Base-by-base conservation (phyloP, 352 stramenopile genomes). In the Blastocystis hominis region DNA sequence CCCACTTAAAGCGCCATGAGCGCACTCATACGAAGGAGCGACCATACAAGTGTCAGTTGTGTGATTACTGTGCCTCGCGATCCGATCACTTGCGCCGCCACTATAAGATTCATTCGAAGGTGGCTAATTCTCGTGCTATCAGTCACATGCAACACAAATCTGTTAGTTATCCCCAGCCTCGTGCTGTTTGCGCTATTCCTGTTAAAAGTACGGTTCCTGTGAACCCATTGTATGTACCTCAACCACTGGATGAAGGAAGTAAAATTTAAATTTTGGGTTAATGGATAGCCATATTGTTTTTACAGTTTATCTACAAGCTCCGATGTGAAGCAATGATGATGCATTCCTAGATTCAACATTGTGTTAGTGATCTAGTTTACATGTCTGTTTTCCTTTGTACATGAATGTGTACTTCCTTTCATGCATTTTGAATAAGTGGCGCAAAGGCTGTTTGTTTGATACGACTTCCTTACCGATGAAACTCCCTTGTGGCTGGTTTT, bases 1-100 rank as follows among this genome's bases (percentile, higher is more conserved):
- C 59, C 24, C 76, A 86, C 50, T 10, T 86, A 46, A 86, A 76
- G 40, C 76, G 76, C 10, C 76, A 86, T n/a, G 76, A 86, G 24
- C 59, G 76, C 15, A 86, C 46, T 75, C 76, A 86, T 47, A 86
- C 76, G 38, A 86, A 76, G 42, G 76, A 86, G 44, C 17, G 63
- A 77, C 76, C 76, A 1, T 86, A 76, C 30, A 72, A 86, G 40
- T 86, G 76, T 54, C 76, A 72, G 15, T 86, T 61, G 30, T 86
- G 76, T 86, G 76, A 86, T 70, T 86, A 86, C 77, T 86, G 76
- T 54, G 76, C 76, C 38, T 86, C 76, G n/a, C 76, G 76, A 70
- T 86, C 76, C 36, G 76, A 86, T 50, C 76, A 86, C 53, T 75
- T 86, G 30, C 38, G 63, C 24, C 17, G 76, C 4, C 76, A 86